Percentiles rank a stretch among this genome's conserved stretches.
Conservation (phyloP, 148 eudicot genomes). For the Arbutus unedo region DNA sequence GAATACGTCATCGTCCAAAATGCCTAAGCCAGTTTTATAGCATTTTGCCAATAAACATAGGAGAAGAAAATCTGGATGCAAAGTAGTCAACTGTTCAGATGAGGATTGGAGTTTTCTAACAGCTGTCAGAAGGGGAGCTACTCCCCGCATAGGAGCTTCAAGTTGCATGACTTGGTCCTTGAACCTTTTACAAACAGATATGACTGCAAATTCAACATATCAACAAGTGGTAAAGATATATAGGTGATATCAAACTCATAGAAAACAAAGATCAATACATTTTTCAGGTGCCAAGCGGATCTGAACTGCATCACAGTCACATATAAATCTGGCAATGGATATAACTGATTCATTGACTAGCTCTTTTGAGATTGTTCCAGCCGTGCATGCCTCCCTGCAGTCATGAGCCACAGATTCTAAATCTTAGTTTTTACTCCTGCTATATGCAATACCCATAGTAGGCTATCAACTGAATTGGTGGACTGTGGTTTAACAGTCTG, state of each 20-base stretch:
- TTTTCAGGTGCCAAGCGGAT: slow-evolving; percentile 83
- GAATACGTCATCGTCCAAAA: slow-evolving; percentile 76
- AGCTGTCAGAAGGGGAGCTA: slow-evolving; percentile 75
- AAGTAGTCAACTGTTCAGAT: slow-evolving; percentile 70
- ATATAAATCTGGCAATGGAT: slow-evolving; percentile 57
- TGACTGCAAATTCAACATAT: slow-evolving; percentile 44
- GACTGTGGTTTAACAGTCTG: neutral
- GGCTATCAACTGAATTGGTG: neutral
- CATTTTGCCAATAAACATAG: slow-evolving; percentile 79
- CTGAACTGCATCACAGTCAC: slow-evolving; percentile 66
- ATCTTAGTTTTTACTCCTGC: neutral
- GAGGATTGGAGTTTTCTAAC: slow-evolving; percentile 64
- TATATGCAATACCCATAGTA: neutral
- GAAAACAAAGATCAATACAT: slow-evolving; percentile 40
- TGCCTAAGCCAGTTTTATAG: slow-evolving; percentile 61
- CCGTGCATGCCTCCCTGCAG: slow-evolving; percentile 71
- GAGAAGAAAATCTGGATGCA: slow-evolving; percentile 85
- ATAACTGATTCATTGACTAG: slow-evolving; percentile 44
- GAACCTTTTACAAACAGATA: slow-evolving; percentile 73
- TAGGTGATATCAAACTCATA: neutral
- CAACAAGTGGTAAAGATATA: slow-evolving; percentile 10
- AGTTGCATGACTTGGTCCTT: slow-evolving; percentile 69
- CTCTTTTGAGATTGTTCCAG: slow-evolving; percentile 49
- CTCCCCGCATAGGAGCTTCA: slow-evolving; percentile 74
- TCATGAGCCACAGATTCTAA: neutral